A percentile compares a stretch with the other conserved stretches of the same genome.
phyloP scores from a whole-genome alignment of 2,329 filamentous ascomycete species.

The Cadophora gregata region DNA sequence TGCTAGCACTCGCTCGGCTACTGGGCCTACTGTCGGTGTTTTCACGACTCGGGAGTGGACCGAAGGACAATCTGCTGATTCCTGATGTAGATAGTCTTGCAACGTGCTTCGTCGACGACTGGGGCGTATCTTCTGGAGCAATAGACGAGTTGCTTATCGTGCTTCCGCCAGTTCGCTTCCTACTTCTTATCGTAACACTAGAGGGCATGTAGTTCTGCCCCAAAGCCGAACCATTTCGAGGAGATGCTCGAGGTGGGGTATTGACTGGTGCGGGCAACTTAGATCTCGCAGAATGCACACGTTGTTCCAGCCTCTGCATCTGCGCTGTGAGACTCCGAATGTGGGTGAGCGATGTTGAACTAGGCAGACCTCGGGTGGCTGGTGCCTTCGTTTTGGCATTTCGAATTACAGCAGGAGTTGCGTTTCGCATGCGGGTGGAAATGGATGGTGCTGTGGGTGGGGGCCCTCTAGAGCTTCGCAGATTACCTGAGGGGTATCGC shows the following conservation, averaged over 20 bases:
- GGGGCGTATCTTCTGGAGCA: constrained; percentile 41
- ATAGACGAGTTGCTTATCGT: constrained; percentile 42
- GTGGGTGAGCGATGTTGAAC: constrained; percentile 80
- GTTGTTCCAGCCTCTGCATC: constrained; percentile 94
- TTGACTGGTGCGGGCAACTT: constrained; percentile 83
- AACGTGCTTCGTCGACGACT: constrained; percentile 54
- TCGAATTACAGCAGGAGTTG: constrained; percentile 46
- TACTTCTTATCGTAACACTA: constrained; percentile 69
- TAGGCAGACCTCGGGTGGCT: constrained; percentile 51
- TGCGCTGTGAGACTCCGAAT: constrained; percentile 93
- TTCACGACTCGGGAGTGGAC: constrained; percentile 61
- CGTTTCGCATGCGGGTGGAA: constrained; percentile 36
- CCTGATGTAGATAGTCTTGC: constrained; percentile 66
- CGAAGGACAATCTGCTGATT: constrained; percentile 68
- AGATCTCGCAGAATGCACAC: constrained; percentile 89
- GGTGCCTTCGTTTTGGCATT: constrained; percentile 51
- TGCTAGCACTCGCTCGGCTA: constrained; percentile 41
- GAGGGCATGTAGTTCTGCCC: constrained; percentile 56
- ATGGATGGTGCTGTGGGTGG: constrained; percentile 29
- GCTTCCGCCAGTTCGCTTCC: constrained; percentile 68
- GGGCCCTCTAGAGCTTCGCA: constrained; percentile 38
- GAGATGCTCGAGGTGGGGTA: constrained; percentile 83
- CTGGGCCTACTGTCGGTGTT: constrained; percentile 38
- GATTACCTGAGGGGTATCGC: constrained; percentile 34
- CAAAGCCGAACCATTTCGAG: constrained; percentile 56